phyloP scores from a whole-genome alignment of 2,329 filamentous ascomycete species.

The Aspergillus fischeri region DNA sequence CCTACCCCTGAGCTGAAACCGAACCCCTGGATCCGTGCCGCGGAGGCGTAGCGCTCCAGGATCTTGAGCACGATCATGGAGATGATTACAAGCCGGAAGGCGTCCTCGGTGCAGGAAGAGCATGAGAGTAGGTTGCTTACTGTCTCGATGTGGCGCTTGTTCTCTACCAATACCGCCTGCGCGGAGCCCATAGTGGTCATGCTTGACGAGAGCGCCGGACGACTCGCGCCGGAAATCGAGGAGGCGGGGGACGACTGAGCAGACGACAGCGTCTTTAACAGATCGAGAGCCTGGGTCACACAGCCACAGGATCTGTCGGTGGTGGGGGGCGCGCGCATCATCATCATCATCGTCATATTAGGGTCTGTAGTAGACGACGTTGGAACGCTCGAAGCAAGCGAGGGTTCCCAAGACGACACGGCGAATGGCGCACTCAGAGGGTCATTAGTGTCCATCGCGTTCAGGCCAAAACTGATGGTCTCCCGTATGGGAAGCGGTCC shows the following conservation, averaged over 20 bases:
- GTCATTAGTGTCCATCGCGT: too few species aligned
- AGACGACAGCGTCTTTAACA: neutral
- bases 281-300: neutral
- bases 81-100: slow-evolving; percentile 29
- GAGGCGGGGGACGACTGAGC: neutral
- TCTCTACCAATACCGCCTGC: slow-evolving; percentile 9
- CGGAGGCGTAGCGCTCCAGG: slow-evolving; percentile 29
- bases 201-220: too few species aligned
- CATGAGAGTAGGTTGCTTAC: slow-evolving; percentile 31
- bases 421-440: too few species aligned
- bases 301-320: neutral
- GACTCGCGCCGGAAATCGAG: too few species aligned
- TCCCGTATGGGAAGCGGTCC: too few species aligned
- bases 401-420: too few species aligned
- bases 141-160: slow-evolving; percentile 25
- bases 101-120: slow-evolving; percentile 27
- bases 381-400: too few species aligned
- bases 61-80: slow-evolving; percentile 35
- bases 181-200: too few species aligned
- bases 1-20: too few species aligned
- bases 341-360: too few species aligned
- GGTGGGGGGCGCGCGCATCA: neutral
- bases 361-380: too few species aligned
- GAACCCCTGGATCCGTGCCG: slow-evolving; percentile 9
- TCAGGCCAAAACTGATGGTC: too few species aligned